These are phyloP conservation scores for Pezicula rhizophila DNA, from an alignment of 2,329 filamentous ascomycete species.

Conservation along the genomic window DNA sequence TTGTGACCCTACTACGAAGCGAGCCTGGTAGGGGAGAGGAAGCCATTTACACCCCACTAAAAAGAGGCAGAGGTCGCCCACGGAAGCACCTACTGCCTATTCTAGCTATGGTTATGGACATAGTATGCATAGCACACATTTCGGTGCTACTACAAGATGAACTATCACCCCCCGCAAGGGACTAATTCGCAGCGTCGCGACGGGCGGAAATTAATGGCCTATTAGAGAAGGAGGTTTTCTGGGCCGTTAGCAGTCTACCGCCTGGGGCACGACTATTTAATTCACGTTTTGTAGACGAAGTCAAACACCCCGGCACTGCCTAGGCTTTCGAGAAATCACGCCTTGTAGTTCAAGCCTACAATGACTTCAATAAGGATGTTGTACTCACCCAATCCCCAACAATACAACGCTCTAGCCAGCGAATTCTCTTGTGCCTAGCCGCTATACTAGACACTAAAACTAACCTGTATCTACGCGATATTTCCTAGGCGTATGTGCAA, in stretches of 20 bases:
- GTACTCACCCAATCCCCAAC: slow-evolving; percentile 10
- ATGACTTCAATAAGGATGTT: slow-evolving; percentile 3
- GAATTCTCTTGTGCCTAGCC: slow-evolving; percentile 6
- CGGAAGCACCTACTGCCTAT: too few relatives aligned
- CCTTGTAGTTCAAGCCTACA: slow-evolving; percentile 10
- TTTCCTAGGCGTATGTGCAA: slow-evolving; percentile 7
- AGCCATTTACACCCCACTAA: too few relatives aligned
- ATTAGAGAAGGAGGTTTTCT: background rate
- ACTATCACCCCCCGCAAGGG: too few relatives aligned
- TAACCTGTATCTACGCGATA: slow-evolving; percentile 7
- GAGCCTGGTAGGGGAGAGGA: too few relatives aligned
- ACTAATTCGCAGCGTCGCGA: background rate
- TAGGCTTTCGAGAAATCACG: slow-evolving; percentile 10
- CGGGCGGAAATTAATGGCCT: background rate
- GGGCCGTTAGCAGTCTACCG: background rate
- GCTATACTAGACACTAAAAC: background rate
- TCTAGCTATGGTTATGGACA: too few relatives aligned
- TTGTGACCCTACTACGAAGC: too few relatives aligned
- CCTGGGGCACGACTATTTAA: slow-evolving; percentile 5
- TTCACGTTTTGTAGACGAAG: slow-evolving; percentile 8
- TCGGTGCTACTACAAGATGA: too few relatives aligned
- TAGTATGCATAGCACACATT: too few relatives aligned
- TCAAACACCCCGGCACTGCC: slow-evolving; percentile 7
- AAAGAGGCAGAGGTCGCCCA: too few relatives aligned
- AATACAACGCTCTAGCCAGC: slow-evolving; percentile 9